Evolutionary conservation across 345 rosid genomes (phyloP).

Genomic region (Murraya koenigii): DNA sequence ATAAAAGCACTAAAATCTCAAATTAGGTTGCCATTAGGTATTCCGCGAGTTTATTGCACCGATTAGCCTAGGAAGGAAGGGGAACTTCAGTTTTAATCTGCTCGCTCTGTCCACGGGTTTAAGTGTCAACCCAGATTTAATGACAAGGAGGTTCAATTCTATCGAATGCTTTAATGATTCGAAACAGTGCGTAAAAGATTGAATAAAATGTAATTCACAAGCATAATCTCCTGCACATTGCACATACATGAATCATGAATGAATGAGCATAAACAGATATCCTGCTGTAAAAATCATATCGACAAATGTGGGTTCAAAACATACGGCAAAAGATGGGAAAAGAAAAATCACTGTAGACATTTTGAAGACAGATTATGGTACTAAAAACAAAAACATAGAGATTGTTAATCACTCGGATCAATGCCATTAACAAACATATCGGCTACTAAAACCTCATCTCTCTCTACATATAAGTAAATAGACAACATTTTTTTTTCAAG

Average conservation of each 20-base stretch:
- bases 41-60: too few species aligned
- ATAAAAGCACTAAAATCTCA: too few species aligned
- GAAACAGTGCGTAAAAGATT: not conserved
- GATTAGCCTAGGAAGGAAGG: too few species aligned
- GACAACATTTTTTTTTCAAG: not conserved
- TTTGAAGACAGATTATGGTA: not conserved
- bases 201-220: not conserved
- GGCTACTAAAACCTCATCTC: conserved; percentile 9
- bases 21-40: too few species aligned
- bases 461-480: conserved; percentile 2
- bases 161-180: not conserved
- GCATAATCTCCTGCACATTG: not conserved
- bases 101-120: not conserved
- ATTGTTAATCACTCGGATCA: not conserved
- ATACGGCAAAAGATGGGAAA: not conserved
- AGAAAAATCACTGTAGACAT: not conserved
- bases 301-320: not conserved
- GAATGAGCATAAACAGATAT: too few species aligned
- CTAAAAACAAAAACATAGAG: not conserved
- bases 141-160: not conserved
- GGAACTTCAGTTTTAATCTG: not conserved
- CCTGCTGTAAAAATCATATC: not conserved
- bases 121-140: too few species aligned
- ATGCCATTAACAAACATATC: conserved; percentile 11
- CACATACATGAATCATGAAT: not conserved